phyloP scores from a whole-genome alignment of 768 basidiomycete genomes.

The Termitomyces sp. region DNA sequence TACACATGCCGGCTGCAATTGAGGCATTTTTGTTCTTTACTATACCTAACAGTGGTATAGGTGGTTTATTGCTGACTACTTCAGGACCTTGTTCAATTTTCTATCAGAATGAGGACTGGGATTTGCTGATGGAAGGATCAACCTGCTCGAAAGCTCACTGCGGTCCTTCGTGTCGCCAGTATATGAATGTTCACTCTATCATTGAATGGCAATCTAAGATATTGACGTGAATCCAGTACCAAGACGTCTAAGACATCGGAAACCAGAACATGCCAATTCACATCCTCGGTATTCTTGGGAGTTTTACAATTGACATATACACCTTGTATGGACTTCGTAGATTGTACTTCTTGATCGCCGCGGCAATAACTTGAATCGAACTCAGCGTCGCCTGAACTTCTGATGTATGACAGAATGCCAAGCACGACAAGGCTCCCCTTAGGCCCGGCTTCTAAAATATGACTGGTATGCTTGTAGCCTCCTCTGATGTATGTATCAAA shows the following conservation, averaged over 20 bases:
- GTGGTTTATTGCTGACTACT: too few species aligned
- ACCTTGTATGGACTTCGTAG: too few species aligned
- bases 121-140: too few species aligned
- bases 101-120: too few species aligned
- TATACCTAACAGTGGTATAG: too few species aligned
- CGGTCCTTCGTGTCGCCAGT: not conserved
- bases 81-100: too few species aligned
- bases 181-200: not conserved
- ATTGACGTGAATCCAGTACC: too few species aligned
- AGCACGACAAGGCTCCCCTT: not conserved
- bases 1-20: too few species aligned
- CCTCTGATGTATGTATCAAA: not conserved
- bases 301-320: not conserved
- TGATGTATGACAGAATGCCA: not conserved
- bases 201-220: not conserved
- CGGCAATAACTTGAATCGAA: not conserved
- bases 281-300: not conserved
- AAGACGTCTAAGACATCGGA: not conserved
- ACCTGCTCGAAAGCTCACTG: not conserved
- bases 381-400: not conserved
- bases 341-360: not conserved
- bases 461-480: not conserved
- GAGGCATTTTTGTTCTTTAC: too few species aligned
- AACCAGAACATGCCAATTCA: not conserved
- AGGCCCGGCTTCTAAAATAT: not conserved